Evolutionary conservation across 202 grass and related monocot species (phyloP), one percentile per base, ranked within the genome.

Genomic region (Setaria viridis): DNA sequence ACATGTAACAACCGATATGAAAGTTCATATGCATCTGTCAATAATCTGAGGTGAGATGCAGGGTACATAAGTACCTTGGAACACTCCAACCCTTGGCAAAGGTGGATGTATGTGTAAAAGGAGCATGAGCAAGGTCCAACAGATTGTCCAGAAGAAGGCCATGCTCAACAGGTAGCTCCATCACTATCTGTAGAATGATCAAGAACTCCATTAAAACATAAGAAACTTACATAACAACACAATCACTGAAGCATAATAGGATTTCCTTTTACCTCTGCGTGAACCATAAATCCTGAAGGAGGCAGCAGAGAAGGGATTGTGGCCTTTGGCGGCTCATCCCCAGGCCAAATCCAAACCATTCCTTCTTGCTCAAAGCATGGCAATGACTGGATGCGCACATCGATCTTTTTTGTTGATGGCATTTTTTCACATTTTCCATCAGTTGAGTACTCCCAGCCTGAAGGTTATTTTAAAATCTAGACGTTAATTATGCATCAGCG

Each of bases 301-400:
- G 97, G 97, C 51, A 94, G 76, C 41, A 99, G 75, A 55, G 97
- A 99, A 79, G 97, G 97, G 77, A 99, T 88, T 29, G 86, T 93
- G n/a, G 88, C 48, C 17, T 69, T 85, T 0, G 97, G 97, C 30
- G 97, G 89, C 4, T 94, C 92, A 46, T 86, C 70, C 0, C 97
- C 97, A 51, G 94, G 97, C 97, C 97, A 99, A 35, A 99, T 91
- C 97, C 97, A 99, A 78, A 99, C 91, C 97, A 99, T 97, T 67
- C 97, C 94, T 90, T 99, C 97, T 80, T 93, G 92, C 89, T 99
- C 97, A 30, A 97, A 94, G 74, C 97, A 99, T 35, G 94, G 90
- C 84, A 99, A 90, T 74, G 97, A 85, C 53, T 72, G 87, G 71
- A 99, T 94, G 48, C 86, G 89, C 39, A 97, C 89, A 34, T 94